These are phyloP conservation scores for Pseudonectria foliicola DNA, from an alignment of 2,329 filamentous ascomycete species.

Conservation along the genomic window DNA sequence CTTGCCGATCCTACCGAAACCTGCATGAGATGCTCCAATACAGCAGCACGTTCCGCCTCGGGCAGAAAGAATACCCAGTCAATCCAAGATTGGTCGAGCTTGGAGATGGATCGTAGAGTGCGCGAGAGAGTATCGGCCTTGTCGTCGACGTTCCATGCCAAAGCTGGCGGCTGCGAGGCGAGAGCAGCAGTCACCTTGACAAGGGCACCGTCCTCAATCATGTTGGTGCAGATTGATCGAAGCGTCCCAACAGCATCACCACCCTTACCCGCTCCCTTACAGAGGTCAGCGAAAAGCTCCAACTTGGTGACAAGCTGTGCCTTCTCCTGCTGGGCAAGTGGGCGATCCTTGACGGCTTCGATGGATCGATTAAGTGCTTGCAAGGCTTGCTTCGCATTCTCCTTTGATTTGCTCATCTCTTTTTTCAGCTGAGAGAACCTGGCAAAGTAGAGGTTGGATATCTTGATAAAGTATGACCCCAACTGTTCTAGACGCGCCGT, in stretches of 20 bases:
- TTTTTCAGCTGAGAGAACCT: conserved; percentile 48
- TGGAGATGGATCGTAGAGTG: conserved; percentile 52
- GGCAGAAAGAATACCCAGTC: conserved; percentile 49
- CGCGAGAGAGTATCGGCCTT: conserved; percentile 49
- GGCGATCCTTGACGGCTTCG: conserved; percentile 50
- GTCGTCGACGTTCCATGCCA: conserved; percentile 46
- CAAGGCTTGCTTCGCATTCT: conserved; percentile 36
- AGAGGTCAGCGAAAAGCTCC: conserved; percentile 58
- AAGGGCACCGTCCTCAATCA: conserved; percentile 53
- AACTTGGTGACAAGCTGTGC: conserved; percentile 57
- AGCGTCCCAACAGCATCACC: conserved; percentile 54
- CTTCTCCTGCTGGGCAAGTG: conserved; percentile 47
- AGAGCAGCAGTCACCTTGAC: conserved; percentile 45
- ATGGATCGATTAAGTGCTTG: conserved; percentile 57
- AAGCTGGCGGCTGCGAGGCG: conserved; percentile 39
- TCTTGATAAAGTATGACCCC: conserved; percentile 52
- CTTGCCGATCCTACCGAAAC: conserved; percentile 34
- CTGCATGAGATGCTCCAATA: conserved; percentile 54
- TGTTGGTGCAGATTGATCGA: conserved; percentile 51
- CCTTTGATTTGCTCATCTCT: conserved; percentile 29
- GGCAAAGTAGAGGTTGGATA: conserved; percentile 67
- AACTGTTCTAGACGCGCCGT: conserved; percentile 25
- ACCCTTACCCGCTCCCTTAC: conserved; percentile 43
- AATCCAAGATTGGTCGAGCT: conserved; percentile 48
- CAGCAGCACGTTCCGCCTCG: conserved; percentile 46